Conservation (phyloP, 2,329 filamentous ascomycete genomes). For the Colletotrichum shisoi region DNA sequence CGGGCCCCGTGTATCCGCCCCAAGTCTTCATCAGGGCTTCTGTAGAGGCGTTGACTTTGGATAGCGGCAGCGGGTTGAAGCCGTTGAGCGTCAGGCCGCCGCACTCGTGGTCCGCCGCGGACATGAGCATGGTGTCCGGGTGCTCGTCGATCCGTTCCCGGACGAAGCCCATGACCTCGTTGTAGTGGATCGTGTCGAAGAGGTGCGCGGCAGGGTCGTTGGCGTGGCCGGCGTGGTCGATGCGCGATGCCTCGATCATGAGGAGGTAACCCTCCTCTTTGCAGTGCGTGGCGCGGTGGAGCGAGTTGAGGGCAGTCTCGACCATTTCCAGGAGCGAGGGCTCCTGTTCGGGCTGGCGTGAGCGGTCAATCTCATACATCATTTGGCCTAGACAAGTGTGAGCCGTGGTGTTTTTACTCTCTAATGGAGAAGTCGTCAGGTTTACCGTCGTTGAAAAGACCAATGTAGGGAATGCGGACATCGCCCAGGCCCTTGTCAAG, state of each 20-base stretch:
- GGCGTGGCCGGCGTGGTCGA: constrained; percentile 55
- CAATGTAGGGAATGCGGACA: constrained; percentile 49
- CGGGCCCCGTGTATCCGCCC: constrained; percentile 44
- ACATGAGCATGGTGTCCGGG: constrained; percentile 50
- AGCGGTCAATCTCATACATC: constrained; percentile 50
- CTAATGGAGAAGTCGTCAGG: background rate
- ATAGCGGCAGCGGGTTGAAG: constrained; percentile 48
- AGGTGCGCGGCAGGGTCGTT: constrained; percentile 65
- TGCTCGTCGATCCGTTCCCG: constrained; percentile 52
- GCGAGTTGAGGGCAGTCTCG: constrained; percentile 49
- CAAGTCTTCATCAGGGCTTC: constrained; percentile 46
- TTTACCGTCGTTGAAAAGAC: constrained; percentile 50
- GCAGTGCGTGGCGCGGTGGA: constrained; percentile 47
- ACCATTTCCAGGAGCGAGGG: constrained; percentile 53
- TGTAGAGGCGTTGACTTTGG: constrained; percentile 45
- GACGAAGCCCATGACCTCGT: constrained; percentile 50
- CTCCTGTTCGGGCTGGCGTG: constrained; percentile 45
- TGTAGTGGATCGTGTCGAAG: constrained; percentile 53
- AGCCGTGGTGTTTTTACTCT: background rate
- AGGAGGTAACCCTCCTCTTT: constrained; percentile 51
- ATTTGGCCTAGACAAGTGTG: constrained; percentile 38
- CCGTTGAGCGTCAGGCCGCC: constrained; percentile 52
- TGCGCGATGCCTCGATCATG: constrained; percentile 52
- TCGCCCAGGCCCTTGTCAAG: constrained; percentile 44
- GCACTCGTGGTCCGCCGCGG: constrained; percentile 53